Base-by-base conservation (phyloP, 2,329 filamentous ascomycete species). In the Ophiosphaerella herpotricha region DNA sequence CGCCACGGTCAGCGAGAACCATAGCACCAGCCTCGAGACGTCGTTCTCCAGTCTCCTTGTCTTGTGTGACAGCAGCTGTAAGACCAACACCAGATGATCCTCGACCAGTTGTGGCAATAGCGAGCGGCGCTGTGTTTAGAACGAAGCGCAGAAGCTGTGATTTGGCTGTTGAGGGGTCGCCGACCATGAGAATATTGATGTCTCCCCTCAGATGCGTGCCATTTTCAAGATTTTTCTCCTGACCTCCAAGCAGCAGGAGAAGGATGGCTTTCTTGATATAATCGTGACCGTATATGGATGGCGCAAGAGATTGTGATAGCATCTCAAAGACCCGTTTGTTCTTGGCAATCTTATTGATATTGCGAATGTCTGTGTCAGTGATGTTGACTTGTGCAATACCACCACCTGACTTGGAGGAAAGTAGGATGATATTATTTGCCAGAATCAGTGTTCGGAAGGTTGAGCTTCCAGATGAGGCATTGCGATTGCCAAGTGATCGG, bases 181-280 rank as follows among this genome's bases (percentile, higher is more conserved):
- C 94, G 37, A 99, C 93, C 94, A 99, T 97, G 43, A 99, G 82
- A 60, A 99, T 96, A 73, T 99, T 99, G 77, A 99, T 97, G 68
- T 99, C 94, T 78, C 94, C 94, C 82, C 94, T 88, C 71, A 99
- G 77, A 83, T 99, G 94, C 1, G 94, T 97, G 50, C 94, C 94
- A 64, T 99, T 99, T 57, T 97, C 94, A 48, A 99, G 76, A 67
- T 99, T 99, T 81, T 99, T 99, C 79, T 99, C 94, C 82, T 96
- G 91, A 50, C 94, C 94, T 67, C 94, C 90, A 12, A 99, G 80
- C 24, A 99, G 82, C 90, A 97, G 95, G 41, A 99, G 84, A 29
- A 99, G 77, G 58, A 99, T 96, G 0, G 94, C 94, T 75, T 95
- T 97, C 76, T 99, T 99, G 77, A 99, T 95, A 72, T 97, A 89